Base-by-base conservation (phyloP, 1,284 basidiomycete genomes). In the Ganoderma multipileum region DNA sequence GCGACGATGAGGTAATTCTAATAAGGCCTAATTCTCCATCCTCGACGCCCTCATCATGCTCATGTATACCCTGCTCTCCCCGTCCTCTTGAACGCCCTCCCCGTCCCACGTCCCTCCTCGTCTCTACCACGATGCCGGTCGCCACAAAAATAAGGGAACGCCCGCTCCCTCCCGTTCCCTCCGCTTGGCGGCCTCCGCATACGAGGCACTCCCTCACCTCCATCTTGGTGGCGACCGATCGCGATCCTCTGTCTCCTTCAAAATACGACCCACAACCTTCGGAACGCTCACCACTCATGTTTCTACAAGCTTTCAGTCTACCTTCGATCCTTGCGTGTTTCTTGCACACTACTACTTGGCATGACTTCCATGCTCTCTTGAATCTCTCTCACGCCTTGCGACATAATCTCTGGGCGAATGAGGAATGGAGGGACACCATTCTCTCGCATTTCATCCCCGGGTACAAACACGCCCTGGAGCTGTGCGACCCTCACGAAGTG, bases 401-500 rank as follows among this genome's bases (percentile, higher is more conserved):
- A 68, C 74, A 77, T n/a, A 61, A 44, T 12, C 73, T 89, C 41
- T 84, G 91, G 72, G 71, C 73, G 16, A 75, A 78, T 39, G 78
- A 79, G 0, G 77, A 79, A 18, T 77, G 86, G 68, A 82, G 83
- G 71, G 85, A 91, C 74, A 78, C 83, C 68, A 80, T 93, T 52
- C 83, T 94, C 33, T 78, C 85, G 7, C 85, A 83, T 42, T 91
- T 85, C 73, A 83, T 94, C 1, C 88, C 89, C 0, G 86, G 85
- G 6, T 93, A 89, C 76, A 76, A 78, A 4, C 73, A 79, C 42
- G 85, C 84, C 42, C 75, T 88, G 50, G 79, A 78, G 3, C 73
- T 79, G 58, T 78, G 83, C 38, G 84, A 88, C 71, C 67, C 79
- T 28, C 72, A 78, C 52, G 73, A 81, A 8, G 81, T 82, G 68